A percentile compares a stretch with the other conserved stretches of the same genome.
Evolutionary conservation across 495 filamentous ascomycete genomes (phyloP).

Genomic region (Durotheca rogersii): DNA sequence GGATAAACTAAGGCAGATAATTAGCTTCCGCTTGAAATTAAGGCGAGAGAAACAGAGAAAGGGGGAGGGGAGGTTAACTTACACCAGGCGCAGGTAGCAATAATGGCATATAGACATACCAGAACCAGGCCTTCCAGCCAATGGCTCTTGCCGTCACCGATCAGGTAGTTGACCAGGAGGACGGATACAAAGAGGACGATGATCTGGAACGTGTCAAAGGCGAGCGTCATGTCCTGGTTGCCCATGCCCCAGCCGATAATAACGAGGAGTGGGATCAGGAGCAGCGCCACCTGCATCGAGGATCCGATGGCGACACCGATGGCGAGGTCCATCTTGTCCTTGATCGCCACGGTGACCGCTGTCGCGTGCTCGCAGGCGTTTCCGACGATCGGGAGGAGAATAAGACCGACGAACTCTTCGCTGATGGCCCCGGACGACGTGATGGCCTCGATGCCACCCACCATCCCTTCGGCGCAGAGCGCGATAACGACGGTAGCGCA

Average conservation of each 20-base stretch:
- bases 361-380: conserved; percentile 89
- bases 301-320: conserved; percentile 84
- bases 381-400: conserved; percentile 85
- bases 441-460: conserved; percentile 71
- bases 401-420: conserved; percentile 78
- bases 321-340: conserved; percentile 89
- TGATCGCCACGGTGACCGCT: conserved; percentile 79
- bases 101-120: conserved; percentile 72
- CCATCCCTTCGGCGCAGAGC: conserved; percentile 89
- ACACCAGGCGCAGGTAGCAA: conserved; percentile 60
- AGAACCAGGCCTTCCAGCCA: conserved; percentile 77
- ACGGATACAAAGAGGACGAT: conserved; percentile 77
- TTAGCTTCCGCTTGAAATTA: not conserved
- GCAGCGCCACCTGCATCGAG: conserved; percentile 82
- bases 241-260: conserved; percentile 82
- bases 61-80: no score
- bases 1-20: conserved; percentile 24
- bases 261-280: conserved; percentile 75
- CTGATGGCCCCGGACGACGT: conserved; percentile 58
- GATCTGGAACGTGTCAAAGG: conserved; percentile 81
- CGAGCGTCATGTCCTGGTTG: conserved; percentile 65
- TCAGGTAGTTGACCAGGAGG: conserved; percentile 80
- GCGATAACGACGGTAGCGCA: conserved; percentile 78
- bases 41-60: not conserved
- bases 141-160: conserved; percentile 62